A percentile compares a stretch with the other conserved stretches of the same genome.
Evolutionary conservation across 164 flowering plant species (phyloP).

Genomic region (Amborella trichopoda): DNA sequence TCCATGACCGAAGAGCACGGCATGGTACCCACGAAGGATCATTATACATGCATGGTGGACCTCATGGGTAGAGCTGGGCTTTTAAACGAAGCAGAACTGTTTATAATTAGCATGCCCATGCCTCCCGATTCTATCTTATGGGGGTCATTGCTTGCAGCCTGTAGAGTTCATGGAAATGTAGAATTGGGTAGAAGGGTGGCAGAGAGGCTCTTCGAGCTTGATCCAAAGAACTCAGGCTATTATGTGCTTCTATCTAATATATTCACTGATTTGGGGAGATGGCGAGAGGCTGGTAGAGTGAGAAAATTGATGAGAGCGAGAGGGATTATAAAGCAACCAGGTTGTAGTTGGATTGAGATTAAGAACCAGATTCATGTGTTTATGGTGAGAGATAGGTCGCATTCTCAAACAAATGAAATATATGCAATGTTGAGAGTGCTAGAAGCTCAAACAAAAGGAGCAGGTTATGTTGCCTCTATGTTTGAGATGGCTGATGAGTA

Average conservation of each 20-base stretch:
- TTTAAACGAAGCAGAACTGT: conserved; percentile 11
- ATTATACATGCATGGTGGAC: conserved; percentile 21
- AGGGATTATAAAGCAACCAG: conserved; percentile 26
- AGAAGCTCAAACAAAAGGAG: conserved; percentile 6
- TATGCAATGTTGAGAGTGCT: conserved; percentile 10
- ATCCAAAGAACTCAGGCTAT: conserved; percentile 18
- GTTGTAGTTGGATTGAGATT: conserved; percentile 23
- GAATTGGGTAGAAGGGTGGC: conserved; percentile 14
- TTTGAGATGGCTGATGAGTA: background rate
- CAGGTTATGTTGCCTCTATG: conserved; percentile 5
- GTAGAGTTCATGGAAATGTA: conserved; percentile 14
- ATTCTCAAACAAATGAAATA: conserved; percentile 15
- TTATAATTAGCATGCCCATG: conserved; percentile 13
- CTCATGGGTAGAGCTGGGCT: conserved; percentile 18
- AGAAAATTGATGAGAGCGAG: conserved; percentile 15
- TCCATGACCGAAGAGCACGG: conserved; percentile 11
- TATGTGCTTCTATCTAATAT: conserved; percentile 22
- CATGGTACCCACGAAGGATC: conserved; percentile 15
- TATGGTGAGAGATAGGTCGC: conserved; percentile 22
- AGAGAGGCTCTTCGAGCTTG: conserved; percentile 17
- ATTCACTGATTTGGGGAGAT: conserved; percentile 14
- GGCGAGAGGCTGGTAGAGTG: conserved; percentile 11
- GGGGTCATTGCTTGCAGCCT: conserved; percentile 18
- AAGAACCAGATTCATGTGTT: conserved; percentile 16
- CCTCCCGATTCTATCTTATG: conserved; percentile 16